Base-by-base conservation (phyloP, 2,329 filamentous ascomycete species). In the Pseudogymnoascus sp. region DNA sequence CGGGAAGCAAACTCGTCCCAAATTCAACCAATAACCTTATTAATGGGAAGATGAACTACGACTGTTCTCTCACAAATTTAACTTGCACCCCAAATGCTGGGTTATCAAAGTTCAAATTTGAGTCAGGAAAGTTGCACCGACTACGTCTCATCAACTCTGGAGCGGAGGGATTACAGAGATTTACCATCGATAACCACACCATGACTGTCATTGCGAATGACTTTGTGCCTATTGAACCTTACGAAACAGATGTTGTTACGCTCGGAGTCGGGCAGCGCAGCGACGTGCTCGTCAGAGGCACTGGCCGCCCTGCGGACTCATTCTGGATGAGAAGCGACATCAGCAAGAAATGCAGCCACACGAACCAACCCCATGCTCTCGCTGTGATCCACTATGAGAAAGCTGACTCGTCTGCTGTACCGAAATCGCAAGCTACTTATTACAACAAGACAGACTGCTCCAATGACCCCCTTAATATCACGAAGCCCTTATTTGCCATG, bases 161-260 rank as follows among this genome's bases (percentile, higher is more conserved):
- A 69, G 74, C 85, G 6, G 70, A 72, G 28, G 76, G 73, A 3
- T 67, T 72, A 2, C 82, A 82, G 74, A 79, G 82, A 6, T 71
- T 78, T 4, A 72, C 79, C 2, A 77, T 76, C 33, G 79, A 84
- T 63, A 80, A 79, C 1, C 71, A 81, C 62, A 84, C 81, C 2
- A 70, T 85, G 7, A 88, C 87, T 0, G 83, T 82, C 6, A 79
- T 91, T 60, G 87, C 87, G 74, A 90, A 90, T 70, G 79, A 87
- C 50, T 72, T 78, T 11, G 82, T 87, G 0, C 83, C 85, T 1
- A 77, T 87, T 81, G 26, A 78, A 86, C 69, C 76, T 75, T 4
- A 74, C 73, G 57, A 70, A 73, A 15, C 65, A 75, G 2, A 86
- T 83, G 0, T 74, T 72, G 3, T 85, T 78, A 53, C 71, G 68